These are phyloP conservation scores for Ophiostoma triangulosporum DNA, from an alignment of 2,329 filamentous ascomycete genomes.

Conservation along the genomic window DNA sequence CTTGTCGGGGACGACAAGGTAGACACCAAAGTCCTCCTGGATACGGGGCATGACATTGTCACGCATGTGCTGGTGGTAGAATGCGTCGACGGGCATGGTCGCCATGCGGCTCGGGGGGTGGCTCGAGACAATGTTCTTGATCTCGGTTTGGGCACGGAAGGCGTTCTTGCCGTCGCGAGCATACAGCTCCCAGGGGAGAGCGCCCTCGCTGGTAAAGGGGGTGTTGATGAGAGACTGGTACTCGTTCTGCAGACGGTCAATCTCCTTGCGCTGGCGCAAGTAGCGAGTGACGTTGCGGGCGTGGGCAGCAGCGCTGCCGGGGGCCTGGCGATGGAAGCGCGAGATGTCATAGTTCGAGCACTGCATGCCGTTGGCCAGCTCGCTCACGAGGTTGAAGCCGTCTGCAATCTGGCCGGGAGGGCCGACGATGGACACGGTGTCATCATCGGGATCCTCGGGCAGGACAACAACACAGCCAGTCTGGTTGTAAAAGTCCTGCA, in stretches of 20 bases:
- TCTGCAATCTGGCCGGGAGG: slow-evolving; percentile 58
- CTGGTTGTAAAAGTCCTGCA: slow-evolving; percentile 76
- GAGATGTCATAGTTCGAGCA: slow-evolving; percentile 72
- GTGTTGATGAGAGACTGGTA: slow-evolving; percentile 83
- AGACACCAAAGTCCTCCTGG: slow-evolving; percentile 57
- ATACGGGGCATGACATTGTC: slow-evolving; percentile 50
- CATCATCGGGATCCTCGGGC: slow-evolving; percentile 63
- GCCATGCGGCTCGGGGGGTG: slow-evolving; percentile 62
- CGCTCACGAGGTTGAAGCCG: slow-evolving; percentile 73
- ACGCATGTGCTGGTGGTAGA: slow-evolving; percentile 63
- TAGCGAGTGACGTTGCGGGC: slow-evolving; percentile 82
- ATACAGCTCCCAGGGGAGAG: slow-evolving; percentile 77
- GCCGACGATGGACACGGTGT: slow-evolving; percentile 75
- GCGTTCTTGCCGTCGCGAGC: slow-evolving; percentile 74
- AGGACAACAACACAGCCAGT: slow-evolving; percentile 85
- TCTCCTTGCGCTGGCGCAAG: slow-evolving; percentile 65
- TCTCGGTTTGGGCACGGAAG: slow-evolving; percentile 60
- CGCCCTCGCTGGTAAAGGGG: slow-evolving; percentile 53
- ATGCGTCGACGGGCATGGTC: slow-evolving; percentile 56
- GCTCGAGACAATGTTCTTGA: slow-evolving; percentile 57
- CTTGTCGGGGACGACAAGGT: slow-evolving; percentile 56
- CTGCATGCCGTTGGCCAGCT: slow-evolving; percentile 77
- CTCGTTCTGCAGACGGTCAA: slow-evolving; percentile 65
- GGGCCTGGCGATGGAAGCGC: slow-evolving; percentile 61
- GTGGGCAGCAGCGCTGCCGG: slow-evolving; percentile 60